These are phyloP conservation scores for Daldinia bambusicola DNA, from an alignment of 495 filamentous ascomycete species.

Conservation along the genomic window DNA sequence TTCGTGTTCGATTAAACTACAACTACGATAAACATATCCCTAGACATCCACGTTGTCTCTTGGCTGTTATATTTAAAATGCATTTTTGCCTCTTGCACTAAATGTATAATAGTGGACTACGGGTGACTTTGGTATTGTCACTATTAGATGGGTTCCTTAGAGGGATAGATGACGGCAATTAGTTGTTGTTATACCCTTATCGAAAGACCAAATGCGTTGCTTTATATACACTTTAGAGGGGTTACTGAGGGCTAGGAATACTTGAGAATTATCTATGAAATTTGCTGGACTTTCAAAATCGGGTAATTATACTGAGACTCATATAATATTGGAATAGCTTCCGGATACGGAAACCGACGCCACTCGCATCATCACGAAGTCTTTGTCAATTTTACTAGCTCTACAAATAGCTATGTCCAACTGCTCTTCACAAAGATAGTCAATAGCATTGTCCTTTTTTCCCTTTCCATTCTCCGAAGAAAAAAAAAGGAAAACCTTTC, in stretches of 20 bases:
- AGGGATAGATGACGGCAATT: neutral
- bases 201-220: neutral
- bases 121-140: neutral
- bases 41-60: slow-evolving; percentile 5
- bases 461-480: too few relatives aligned
- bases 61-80: neutral
- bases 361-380: slow-evolving; percentile 6
- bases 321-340: slow-evolving; percentile 18
- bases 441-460: slow-evolving; percentile 32
- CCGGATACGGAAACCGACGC: slow-evolving; percentile 36
- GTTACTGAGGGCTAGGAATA: neutral
- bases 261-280: neutral
- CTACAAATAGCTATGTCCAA: slow-evolving; percentile 11
- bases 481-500: neutral
- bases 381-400: slow-evolving; percentile 22
- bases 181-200: slow-evolving; percentile 25
- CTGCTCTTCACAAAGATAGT: slow-evolving; percentile 1
- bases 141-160: neutral
- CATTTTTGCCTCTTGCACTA: neutral
- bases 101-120: neutral
- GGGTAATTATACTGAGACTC: slow-evolving; percentile 11
- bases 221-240: slow-evolving; percentile 1
- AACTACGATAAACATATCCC: neutral
- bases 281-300: neutral
- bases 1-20: neutral